A percentile compares a stretch with the other conserved stretches of the same genome.
Conservation (phyloP, 1,284 basidiomycete species). For the Trichosporon faecale region DNA sequence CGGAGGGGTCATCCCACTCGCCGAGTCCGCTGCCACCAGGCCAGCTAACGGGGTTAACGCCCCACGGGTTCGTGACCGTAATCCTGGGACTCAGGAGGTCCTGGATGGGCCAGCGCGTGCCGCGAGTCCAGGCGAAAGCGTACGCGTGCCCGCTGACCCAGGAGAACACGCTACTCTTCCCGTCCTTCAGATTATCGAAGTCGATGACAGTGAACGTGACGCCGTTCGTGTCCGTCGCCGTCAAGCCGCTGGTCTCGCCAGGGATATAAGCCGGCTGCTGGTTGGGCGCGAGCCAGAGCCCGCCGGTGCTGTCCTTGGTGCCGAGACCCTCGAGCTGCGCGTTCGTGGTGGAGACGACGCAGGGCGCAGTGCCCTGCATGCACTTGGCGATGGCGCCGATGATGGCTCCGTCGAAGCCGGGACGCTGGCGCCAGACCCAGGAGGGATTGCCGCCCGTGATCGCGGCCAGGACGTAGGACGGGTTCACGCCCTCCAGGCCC, state of each 20-base stretch:
- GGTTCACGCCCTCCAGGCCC: slow-evolving; percentile 19
- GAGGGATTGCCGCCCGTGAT: slow-evolving; percentile 25
- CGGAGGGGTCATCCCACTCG: slow-evolving; percentile 12
- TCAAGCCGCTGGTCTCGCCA: slow-evolving; percentile 16
- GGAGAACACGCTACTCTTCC: slow-evolving; percentile 16
- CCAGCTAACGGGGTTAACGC: slow-evolving; percentile 22
- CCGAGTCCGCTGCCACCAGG: slow-evolving; percentile 15
- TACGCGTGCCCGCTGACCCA: slow-evolving; percentile 26
- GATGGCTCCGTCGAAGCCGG: slow-evolving; percentile 18
- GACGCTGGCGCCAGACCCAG: slow-evolving; percentile 1
- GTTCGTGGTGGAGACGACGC: slow-evolving; percentile 21
- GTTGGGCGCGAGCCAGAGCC: slow-evolving; percentile 21
- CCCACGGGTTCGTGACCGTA: slow-evolving; percentile 25
- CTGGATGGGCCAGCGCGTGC: slow-evolving; percentile 13
- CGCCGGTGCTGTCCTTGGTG: slow-evolving; percentile 6
- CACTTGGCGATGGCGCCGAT: slow-evolving; percentile 19
- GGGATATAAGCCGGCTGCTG: slow-evolving; percentile 14
- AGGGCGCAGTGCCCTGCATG: slow-evolving; percentile 21
- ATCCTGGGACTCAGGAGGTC: slow-evolving; percentile 8
- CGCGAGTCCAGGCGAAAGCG: slow-evolving; percentile 18
- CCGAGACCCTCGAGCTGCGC: slow-evolving; percentile 21
- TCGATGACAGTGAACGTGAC: slow-evolving; percentile 24
- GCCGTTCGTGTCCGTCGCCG: slow-evolving; percentile 14
- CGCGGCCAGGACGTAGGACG: slow-evolving; percentile 21
- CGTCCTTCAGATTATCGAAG: slow-evolving; percentile 24